Conservation (phyloP, 352 stramenopile species). For the Phytophthora foliorum region DNA sequence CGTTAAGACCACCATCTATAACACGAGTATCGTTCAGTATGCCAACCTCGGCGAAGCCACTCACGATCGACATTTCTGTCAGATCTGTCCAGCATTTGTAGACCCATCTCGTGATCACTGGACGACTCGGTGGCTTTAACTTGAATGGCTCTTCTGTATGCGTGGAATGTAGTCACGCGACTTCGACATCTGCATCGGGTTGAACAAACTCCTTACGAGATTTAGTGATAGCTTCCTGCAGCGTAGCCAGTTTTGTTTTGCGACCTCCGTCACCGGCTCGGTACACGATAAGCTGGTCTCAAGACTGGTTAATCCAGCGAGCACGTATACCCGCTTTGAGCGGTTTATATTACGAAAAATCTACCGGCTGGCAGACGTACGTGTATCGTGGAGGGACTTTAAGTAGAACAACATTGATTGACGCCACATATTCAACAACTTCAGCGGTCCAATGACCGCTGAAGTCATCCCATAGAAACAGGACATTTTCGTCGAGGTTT, state of each 20-base stretch:
- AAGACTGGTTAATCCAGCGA: not conserved
- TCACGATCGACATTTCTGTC: not conserved
- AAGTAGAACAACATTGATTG: conserved; percentile 5
- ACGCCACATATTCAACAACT: not conserved
- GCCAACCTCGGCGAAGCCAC: not conserved
- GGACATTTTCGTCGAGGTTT: not conserved
- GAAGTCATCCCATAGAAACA: conserved; percentile 13
- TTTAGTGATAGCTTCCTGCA: not conserved
- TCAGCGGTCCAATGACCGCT: conserved; percentile 9
- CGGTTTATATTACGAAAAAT: conserved; percentile 7
- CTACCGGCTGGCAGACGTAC: conserved; percentile 7
- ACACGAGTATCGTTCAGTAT: not conserved
- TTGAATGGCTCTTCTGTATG: not conserved
- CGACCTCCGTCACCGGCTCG: not conserved
- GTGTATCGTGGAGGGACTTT: conserved; percentile 10
- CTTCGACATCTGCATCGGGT: not conserved
- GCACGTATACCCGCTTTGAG: not conserved
- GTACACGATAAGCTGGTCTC: not conserved
- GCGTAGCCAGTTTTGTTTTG: not conserved
- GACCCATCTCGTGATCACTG: not conserved
- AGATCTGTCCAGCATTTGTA: not conserved
- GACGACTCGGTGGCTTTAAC: not conserved
- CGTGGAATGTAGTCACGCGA: not conserved
- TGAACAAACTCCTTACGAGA: not conserved
- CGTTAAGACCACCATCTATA: no score